Conservation (phyloP, 371 early-diverging fungal species). For the Syncephalis plumigaleata region DNA sequence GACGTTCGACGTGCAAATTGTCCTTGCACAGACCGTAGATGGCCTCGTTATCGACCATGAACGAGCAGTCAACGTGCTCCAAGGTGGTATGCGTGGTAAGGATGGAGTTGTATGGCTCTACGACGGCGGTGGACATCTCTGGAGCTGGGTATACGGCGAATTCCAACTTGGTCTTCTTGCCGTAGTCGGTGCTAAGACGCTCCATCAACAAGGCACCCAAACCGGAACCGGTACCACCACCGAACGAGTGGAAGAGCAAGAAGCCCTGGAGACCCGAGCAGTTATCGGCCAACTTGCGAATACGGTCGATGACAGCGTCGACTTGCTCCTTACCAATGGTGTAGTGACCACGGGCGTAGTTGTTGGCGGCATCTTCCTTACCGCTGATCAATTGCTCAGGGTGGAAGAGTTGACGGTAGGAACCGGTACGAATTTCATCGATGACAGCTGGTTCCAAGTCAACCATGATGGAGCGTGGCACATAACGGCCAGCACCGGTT, state of each 20-base stretch:
- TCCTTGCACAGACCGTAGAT: slow-evolving; percentile 98
- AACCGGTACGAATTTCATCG: slow-evolving; percentile 74
- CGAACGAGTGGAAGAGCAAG: slow-evolving; percentile 96
- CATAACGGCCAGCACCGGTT: slow-evolving; percentile 96
- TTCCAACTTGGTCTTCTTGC: slow-evolving; percentile 98
- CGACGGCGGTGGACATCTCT: slow-evolving; percentile 94
- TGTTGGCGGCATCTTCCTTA: slow-evolving; percentile 99
- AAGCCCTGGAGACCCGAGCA: slow-evolving; percentile 95
- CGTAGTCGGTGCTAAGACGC: slow-evolving; percentile 92
- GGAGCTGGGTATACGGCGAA: slow-evolving; percentile 99
- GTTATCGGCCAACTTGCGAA: slow-evolving; percentile 95
- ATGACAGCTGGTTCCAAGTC: slow-evolving; percentile 87
- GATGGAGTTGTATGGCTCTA: slow-evolving; percentile 98
- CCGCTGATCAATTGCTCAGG: slow-evolving; percentile 97
- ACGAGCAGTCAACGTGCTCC: slow-evolving; percentile 97
- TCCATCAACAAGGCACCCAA: slow-evolving; percentile 97
- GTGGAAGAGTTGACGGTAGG: slow-evolving; percentile 94
- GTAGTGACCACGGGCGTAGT: slow-evolving; percentile 99
- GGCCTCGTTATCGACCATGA: slow-evolving; percentile 99
- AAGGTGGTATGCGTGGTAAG: slow-evolving; percentile 97
- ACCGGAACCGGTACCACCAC: slow-evolving; percentile 98
- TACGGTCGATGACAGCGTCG: slow-evolving; percentile 90
- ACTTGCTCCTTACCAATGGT: slow-evolving; percentile 97
- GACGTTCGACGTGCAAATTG: slow-evolving; percentile 96
- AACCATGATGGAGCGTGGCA: slow-evolving; percentile 94